Conservation (phyloP, 2,329 filamentous ascomycete species). For the Hymenoscyphus linearis region DNA sequence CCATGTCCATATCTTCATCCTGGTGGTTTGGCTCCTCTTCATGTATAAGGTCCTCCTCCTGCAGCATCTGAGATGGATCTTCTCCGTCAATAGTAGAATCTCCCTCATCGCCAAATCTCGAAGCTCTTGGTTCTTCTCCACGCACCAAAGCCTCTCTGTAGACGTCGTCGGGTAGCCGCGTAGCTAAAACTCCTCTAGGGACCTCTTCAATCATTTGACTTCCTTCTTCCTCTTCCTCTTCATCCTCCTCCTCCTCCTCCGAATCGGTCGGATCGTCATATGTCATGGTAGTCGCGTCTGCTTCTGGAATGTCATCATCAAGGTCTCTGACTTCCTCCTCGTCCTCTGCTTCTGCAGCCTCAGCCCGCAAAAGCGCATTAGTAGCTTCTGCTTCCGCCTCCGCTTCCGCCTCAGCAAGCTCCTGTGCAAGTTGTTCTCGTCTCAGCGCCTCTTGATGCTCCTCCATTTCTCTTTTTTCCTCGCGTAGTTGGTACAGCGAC, state of each 20-base stretch:
- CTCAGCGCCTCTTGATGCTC: slow-evolving; percentile 74
- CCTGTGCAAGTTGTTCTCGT: slow-evolving; percentile 64
- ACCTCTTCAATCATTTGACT: slow-evolving; percentile 34
- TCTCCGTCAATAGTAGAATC: slow-evolving; percentile 52
- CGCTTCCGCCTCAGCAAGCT: slow-evolving; percentile 65
- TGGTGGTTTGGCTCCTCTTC: slow-evolving; percentile 30
- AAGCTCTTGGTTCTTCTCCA: slow-evolving; percentile 43
- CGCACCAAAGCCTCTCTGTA: slow-evolving; percentile 54
- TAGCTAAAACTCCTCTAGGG: slow-evolving; percentile 28
- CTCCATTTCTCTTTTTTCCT: slow-evolving; percentile 83
- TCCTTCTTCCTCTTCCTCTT: slow-evolving; percentile 26
- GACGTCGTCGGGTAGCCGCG: slow-evolving; percentile 53
- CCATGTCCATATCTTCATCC: slow-evolving; percentile 49
- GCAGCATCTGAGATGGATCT: slow-evolving; percentile 52
- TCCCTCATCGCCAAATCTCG: slow-evolving; percentile 38
- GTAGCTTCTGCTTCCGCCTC: slow-evolving; percentile 33
- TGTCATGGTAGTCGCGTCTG: slow-evolving; percentile 31
- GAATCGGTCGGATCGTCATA: slow-evolving; percentile 34
- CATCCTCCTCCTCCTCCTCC: slow-evolving; percentile 27
- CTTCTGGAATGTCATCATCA: slow-evolving; percentile 70
- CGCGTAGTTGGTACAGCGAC: slow-evolving; percentile 82
- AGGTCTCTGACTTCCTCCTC: slow-evolving; percentile 54
- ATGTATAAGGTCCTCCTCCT: slow-evolving; percentile 53
- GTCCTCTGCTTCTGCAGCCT: slow-evolving; percentile 17
- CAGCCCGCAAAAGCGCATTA: slow-evolving; percentile 35